Base-by-base conservation (phyloP, 192 early-diverging fungal genomes). In the Mortierella claussenii region DNA sequence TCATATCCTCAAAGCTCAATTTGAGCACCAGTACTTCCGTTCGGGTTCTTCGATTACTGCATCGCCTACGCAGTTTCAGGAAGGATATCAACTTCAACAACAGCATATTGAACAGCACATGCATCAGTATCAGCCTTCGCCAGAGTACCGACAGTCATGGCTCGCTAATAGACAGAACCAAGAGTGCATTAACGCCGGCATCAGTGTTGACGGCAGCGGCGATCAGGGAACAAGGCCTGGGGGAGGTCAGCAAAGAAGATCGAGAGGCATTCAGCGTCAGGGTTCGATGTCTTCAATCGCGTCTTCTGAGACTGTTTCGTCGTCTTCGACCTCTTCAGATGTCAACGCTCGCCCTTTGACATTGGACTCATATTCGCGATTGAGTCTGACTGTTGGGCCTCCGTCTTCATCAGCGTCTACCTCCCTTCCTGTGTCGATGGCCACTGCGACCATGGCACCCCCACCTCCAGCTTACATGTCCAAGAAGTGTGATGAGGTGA, bases 391-490 rank as follows among this genome's bases (percentile, higher is more conserved):
- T n/a, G n/a, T n/a, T n/a, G n/a, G n/a, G n/a, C n/a, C n/a, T n/a
- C n/a, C n/a, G n/a, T n/a, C n/a, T n/a, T n/a, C n/a, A n/a, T n/a
- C n/a, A n/a, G n/a, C n/a, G n/a, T n/a, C n/a, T n/a, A n/a, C n/a
- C n/a, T n/a, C n/a, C n/a, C n/a, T n/a, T n/a, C 27, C 43, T 1
- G 26, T 12, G 10, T 58, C 21, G 12, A 3, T 31, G 26, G 7
- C 26, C 3, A 46, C 40, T 27, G 4, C 21, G 37, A 31, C 17
- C 13, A 55, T 55, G 30, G 10, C 43, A 36, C 43, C 55, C 1
- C 65, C 65, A 11, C 55, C 65, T 49, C 65, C 65, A 24, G 65
- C 65, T 12, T 68, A 68, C 24, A 45, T 58, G 0, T 57, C 65
- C 3, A 49, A 31, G 23, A 31, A 57, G 21, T 68, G 65, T 32